Base-by-base conservation (phyloP, 257 asterid genomes). In the Przewalskia tangutica region DNA sequence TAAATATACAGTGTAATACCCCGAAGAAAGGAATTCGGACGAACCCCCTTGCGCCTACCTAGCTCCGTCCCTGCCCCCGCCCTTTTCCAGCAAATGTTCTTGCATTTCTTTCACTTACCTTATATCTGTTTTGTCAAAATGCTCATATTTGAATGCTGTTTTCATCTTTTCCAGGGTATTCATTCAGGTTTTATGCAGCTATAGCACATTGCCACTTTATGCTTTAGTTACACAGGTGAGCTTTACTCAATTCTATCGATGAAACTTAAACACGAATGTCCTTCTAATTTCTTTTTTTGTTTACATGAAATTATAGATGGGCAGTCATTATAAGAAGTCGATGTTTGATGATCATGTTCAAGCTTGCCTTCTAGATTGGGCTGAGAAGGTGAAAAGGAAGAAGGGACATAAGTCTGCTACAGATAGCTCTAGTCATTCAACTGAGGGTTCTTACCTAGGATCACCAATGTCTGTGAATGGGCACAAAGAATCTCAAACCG, bases 141-240 rank as follows among this genome's bases (percentile, higher is more conserved):
- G 38, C 44, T 70, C 77, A 44, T 46, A 20, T 11, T 67, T 85
- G 70, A 82, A 81, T 46, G 23, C 73, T 81, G 44, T 36, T 40
- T 73, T 59, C 82, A 66, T 3, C 38, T 60, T 44, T 78, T 87
- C 18, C 82, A 95, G 99, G 86, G 97, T 91, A 1, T 77, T 95
- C 83, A 91, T 95, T 71, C 99, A 95, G 90, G 89, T 93, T 16
- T 90, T 93, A 70, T 94, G 98, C 91, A 95, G 99, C 87, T 95
- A 95, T 88, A 95, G 99, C 85, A 95, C 97, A 1, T 78, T 95
- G 77, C 99, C 99, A 1, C 90, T 95, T 65, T 95, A 95, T 82
- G 98, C 97, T 65, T 84, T 95, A 2, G 99, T 95, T 20, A 93
- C 99, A 16, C 99, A 95, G 97, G 99, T 93, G 81, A 75, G 67